These are phyloP conservation scores for Beta lomatogona DNA, from an alignment of 179 eudicot species.

Conservation along the genomic window DNA sequence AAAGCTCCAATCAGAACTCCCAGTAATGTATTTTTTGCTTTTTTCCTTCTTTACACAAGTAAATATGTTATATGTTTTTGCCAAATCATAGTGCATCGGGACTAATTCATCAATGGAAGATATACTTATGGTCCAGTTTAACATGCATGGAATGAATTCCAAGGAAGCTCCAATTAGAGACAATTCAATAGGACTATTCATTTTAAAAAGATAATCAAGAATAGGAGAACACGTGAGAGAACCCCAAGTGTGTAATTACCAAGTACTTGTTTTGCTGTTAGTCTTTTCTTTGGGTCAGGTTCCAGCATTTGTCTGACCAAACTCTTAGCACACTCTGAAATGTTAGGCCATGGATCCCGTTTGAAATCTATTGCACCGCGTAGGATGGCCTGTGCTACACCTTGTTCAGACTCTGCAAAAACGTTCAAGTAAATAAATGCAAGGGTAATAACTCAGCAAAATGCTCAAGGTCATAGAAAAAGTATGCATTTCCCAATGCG, in stretches of 20 bases:
- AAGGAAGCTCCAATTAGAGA: not conserved
- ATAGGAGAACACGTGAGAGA: slow-evolving; percentile 1
- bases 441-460: not conserved
- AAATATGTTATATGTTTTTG: too few relatives aligned
- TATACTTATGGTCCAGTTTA: not conserved
- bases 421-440: slow-evolving; percentile 10
- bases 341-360: slow-evolving; percentile 93
- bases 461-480: not conserved
- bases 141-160: not conserved
- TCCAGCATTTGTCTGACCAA: slow-evolving; percentile 88
- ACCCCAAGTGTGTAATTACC: slow-evolving; percentile 44
- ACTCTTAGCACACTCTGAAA: slow-evolving; percentile 87
- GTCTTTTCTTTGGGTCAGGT: slow-evolving; percentile 83
- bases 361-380: slow-evolving; percentile 84
- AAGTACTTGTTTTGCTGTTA: slow-evolving; percentile 90
- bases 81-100: not conserved
- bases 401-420: slow-evolving; percentile 88
- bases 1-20: not conserved
- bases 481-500: slow-evolving; percentile 3
- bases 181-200: not conserved
- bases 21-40: not conserved
- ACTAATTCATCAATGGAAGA: not conserved
- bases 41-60: not conserved
- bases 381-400: slow-evolving; percentile 93
- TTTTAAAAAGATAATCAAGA: not conserved